Evolutionary conservation across 2,329 filamentous ascomycete species (phyloP), one percentile per base, ranked within the genome.

Genomic region (Fusarium xyrophilum): DNA sequence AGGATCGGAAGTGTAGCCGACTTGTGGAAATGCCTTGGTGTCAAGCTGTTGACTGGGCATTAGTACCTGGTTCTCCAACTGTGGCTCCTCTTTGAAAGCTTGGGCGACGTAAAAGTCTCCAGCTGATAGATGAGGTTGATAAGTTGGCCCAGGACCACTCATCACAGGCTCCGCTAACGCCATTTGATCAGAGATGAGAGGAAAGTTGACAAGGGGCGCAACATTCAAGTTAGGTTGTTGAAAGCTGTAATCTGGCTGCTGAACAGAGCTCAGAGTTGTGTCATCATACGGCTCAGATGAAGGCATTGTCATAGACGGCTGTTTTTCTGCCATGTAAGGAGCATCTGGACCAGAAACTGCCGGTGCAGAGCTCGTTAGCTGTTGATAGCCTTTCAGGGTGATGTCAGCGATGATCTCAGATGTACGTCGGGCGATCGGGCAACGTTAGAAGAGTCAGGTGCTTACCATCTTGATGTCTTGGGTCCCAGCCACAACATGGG

Each of bases 361-460:
- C 7, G 71, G 46, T 15, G 69, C 66, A 28, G 73, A 56, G 38
- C 68, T 67, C 8, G 73, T 70, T 27, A 80, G 61, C 25, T 75
- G 67, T 56, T 79, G 75, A 56, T 81, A 81, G 19, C 75, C 80
- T 81, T 73, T 36, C 15, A 39, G 21, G 28, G 35, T 21, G n/a
- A 17, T 25, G 64, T 74, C 36, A 74, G 67, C 38, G 32, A 65
- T 44, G 30, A 38, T 53, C 36, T 40, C 28, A 13, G 39, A 47
- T 46, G 17, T 11, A 17, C 50, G 13, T 13, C 23, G 9, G 27
- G 19, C 23, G 17, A 46, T 32, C 21, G 19, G 28, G 17, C 19
- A 32, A 36, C 23, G 23, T 42, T 50, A 28, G 10, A 17, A 60
- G 15, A 56, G 25, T 7, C 30, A 39, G 38, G n/a, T 42, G 46